Percentiles rank a stretch among this genome's conserved stretches.
Evolutionary conservation across 768 basidiomycete species (phyloP).

Genomic region (Suillus subluteus): DNA sequence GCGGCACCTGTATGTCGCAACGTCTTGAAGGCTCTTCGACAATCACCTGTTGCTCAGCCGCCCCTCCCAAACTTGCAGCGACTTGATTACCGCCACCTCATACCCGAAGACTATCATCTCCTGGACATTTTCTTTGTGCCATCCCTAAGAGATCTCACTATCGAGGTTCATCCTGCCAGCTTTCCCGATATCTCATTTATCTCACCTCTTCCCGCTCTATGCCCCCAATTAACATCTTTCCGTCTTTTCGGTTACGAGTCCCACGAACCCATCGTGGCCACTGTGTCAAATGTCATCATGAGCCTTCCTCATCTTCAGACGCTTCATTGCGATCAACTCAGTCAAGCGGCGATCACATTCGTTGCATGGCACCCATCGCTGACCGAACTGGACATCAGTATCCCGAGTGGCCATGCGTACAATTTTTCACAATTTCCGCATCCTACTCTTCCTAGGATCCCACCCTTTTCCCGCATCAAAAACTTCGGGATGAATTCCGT

Average conservation of each 20-base stretch:
- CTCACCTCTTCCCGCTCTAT: neutral
- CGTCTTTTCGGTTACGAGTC: neutral
- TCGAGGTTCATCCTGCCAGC: neutral
- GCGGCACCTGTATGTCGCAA: neutral
- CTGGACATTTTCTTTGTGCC: neutral
- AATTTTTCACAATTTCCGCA: neutral
- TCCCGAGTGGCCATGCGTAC: neutral
- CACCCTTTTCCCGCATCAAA: neutral
- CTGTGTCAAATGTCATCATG: neutral
- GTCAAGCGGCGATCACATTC: neutral
- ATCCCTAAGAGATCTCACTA: neutral
- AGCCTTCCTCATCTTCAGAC: neutral
- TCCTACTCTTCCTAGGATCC: neutral
- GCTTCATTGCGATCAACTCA: neutral
- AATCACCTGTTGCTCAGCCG: neutral
- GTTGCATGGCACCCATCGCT: neutral
- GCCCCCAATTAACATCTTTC: neutral
- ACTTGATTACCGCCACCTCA: neutral
- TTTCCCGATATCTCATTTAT: neutral
- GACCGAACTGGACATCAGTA: neutral
- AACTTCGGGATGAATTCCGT: neutral
- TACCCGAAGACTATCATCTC: neutral
- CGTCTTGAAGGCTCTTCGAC: constrained; percentile 1
- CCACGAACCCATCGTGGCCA: neutral
- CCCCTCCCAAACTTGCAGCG: neutral